Evolutionary conservation across 2,329 filamentous ascomycete species (phyloP), one percentile per base, ranked within the genome.

Genomic region (Cordyceps pruinosa): DNA sequence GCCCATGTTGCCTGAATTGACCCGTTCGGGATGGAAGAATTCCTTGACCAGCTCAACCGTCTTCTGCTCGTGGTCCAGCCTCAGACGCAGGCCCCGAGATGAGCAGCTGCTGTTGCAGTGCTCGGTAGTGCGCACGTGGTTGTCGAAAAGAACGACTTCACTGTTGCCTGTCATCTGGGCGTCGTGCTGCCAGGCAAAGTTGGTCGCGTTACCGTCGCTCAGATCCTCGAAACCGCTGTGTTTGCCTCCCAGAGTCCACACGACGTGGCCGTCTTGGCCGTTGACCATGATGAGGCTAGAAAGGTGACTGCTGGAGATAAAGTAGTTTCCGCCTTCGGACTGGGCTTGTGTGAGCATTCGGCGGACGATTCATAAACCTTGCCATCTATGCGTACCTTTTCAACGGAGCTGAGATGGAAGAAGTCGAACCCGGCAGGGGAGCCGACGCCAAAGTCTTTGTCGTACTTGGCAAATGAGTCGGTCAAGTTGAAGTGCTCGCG

Each of bases 111-210:
- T 48, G 2, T 63, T 59, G 56, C 70, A 72, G 23, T 58, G 62
- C 0, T 63, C 63, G 2, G 67, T 70, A 4, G 65, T 59, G 60
- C 71, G 67, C 44, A 61, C 66, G 46, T 73, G 70, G 62, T 75
- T 74, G 63, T 74, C 71, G 57, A 74, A 74, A 50, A 74, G 64
- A 54, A 68, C 70, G 52, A 74, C 62, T 42, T 68, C 66, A 12
- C 66, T 63, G 56, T 65, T 58, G 45, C 63, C 62, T 61, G 65
- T 63, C 60, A 71, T 65, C 23, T 68, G 68, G 6, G 68, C 70
- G 51, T 74, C 69, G 60, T 74, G 72, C 61, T 75, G 72, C 67
- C 71, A 74, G 50, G 65, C 63, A 61, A 74, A 72, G 59, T 70
- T 64, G 30, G 68, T 71, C 10, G 71, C 72, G 4, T 55, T 61